Base-by-base conservation (phyloP, 2,329 filamentous ascomycete species). In the Pyrenochaeta sp. region DNA sequence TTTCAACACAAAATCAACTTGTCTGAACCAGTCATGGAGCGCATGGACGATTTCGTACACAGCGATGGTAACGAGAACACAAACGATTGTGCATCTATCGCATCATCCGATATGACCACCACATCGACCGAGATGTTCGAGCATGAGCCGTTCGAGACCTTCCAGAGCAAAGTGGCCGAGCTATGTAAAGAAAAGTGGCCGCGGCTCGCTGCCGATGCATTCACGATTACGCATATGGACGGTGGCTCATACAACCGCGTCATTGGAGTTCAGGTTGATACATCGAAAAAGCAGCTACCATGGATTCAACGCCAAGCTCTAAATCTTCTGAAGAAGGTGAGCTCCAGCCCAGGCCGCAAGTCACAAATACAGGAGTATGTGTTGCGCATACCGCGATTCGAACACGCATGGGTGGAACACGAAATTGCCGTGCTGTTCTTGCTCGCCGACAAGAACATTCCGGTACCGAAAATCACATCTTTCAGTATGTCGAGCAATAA, bases 241-340 rank as follows among this genome's bases (percentile, higher is more conserved):
- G 54, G 54, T 13, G 54, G 54, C 36, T 27, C 36, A 2, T 52
- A 15, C 49, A 57, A 57, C 25, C 49, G 49, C 28, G 19, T 57
- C 6, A 24, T 45, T 3, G 49, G 36, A 28, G 10, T 57, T 9
- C 45, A 22, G 7, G 13, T 56, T 3, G 28, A 13, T 13, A 34
- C 30, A 0, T 32, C 49, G 8, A 42, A 48, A 27, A 28, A 30
- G 9, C 13, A 36, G 2, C 9, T 15, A 1, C 13, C 40, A n/a
- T 44, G 46, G 46, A 42, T 42, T 3, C 39, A 22, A 24, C 39
- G 39, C 39, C 39, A 42, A 1, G 22, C 39, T 42, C 22, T 2
- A 4, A 24, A 22, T 8, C n/a, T 42, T 5, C 4, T 15, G 5
- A 9, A 24, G 39, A 42, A 42, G n/a, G 4, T 36, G 3, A 5